phyloP scores from a whole-genome alignment of 176 grass and related monocot species.

The Phyllostachys edulis region DNA sequence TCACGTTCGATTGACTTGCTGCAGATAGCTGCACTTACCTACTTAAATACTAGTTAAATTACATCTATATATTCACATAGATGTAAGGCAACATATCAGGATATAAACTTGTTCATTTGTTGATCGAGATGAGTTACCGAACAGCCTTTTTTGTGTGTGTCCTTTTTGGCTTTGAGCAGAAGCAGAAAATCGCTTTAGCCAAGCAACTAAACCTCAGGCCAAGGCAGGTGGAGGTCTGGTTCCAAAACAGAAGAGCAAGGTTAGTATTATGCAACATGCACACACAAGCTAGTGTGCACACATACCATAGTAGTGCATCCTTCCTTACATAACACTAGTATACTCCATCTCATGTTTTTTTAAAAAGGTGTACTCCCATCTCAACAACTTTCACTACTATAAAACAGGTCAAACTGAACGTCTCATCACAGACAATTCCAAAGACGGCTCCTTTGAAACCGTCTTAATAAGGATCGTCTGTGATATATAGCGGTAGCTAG shows the following conservation, averaged over 20 bases:
- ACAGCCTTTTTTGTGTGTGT: neutral
- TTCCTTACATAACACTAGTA: neutral
- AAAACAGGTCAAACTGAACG: no score
- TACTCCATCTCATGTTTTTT: neutral
- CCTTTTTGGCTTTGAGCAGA: conserved; percentile 58
- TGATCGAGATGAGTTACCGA: neutral
- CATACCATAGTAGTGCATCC: neutral
- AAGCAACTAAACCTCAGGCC: conserved; percentile 93
- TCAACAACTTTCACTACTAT: no score
- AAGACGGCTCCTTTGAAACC: no score
- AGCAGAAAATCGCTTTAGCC: conserved; percentile 90
- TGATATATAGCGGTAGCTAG: no score
- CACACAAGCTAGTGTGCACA: neutral
- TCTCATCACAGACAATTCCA: no score
- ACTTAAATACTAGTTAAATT: neutral
- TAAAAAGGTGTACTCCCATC: neutral
- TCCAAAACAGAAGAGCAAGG: conserved; percentile 97
- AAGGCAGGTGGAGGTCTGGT: conserved; percentile 98
- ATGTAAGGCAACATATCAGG: neutral
- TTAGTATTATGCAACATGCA: conserved; percentile 20
- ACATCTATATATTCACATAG: neutral
- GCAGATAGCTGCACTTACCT: conserved; percentile 29
- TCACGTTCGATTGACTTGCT: conserved; percentile 14
- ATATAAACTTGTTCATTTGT: neutral
- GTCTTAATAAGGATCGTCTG: no score